Conservation (phyloP, 441 rosid species). For the Oxalis stricta region DNA sequence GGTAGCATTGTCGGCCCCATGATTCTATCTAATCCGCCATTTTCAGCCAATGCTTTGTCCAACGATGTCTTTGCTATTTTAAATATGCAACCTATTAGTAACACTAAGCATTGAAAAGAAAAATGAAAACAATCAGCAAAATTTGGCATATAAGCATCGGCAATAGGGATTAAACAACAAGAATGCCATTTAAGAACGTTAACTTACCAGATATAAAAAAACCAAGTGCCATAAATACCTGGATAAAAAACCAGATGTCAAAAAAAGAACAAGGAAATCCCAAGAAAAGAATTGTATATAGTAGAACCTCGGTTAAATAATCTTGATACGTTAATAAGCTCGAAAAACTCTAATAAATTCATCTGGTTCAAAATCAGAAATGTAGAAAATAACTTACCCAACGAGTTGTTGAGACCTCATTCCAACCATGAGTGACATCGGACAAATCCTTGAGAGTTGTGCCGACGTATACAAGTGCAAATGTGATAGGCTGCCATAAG, state of each 20-base stretch:
- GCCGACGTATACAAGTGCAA: conserved; percentile 82
- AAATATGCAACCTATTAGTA: conserved; percentile 20
- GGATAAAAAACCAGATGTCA: conserved; percentile 12
- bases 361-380: background rate
- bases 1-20: conserved; percentile 11
- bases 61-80: conserved; percentile 29
- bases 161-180: background rate
- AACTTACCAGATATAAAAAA: conserved; percentile 21
- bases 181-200: background rate
- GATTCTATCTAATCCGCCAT: conserved; percentile 7
- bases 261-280: background rate
- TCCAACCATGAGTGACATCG: conserved; percentile 87
- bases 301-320: too few relatives aligned
- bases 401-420: conserved; percentile 62
- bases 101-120: conserved; percentile 10
- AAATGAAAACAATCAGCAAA: background rate
- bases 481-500: conserved; percentile 75
- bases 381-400: conserved; percentile 40
- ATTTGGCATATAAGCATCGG: background rate
- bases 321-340: background rate
- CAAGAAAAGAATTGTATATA: too few relatives aligned
- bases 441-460: conserved; percentile 94
- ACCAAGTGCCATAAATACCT: conserved; percentile 24
- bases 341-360: background rate
- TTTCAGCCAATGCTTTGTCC: conserved; percentile 28